Evolutionary conservation across 2,329 filamentous ascomycete genomes (phyloP).

Genomic region (Chrysosporium queenslandicum): DNA sequence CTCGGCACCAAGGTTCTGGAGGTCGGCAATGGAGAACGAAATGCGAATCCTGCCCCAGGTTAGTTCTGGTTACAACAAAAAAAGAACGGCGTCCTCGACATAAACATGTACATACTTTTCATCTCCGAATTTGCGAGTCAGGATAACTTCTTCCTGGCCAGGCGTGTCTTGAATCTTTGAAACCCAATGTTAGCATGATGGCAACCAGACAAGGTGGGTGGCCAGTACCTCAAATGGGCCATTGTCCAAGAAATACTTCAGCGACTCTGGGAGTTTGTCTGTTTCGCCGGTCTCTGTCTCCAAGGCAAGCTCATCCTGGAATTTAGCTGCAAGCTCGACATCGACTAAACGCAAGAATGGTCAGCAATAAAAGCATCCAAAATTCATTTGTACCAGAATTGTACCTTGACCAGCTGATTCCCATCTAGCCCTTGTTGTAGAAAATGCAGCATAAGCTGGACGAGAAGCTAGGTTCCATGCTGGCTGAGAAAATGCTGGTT

Average conservation of each 20-base stretch:
- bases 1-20: constrained; percentile 56
- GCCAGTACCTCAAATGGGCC: constrained; percentile 63
- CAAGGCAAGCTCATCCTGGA: constrained; percentile 71
- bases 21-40: constrained; percentile 74
- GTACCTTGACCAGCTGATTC: constrained; percentile 41
- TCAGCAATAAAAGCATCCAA: neutral
- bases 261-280: constrained; percentile 61
- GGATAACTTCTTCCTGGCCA: constrained; percentile 77
- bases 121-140: constrained; percentile 72
- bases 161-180: constrained; percentile 57
- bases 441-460: constrained; percentile 39
- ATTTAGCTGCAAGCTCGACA: constrained; percentile 73
- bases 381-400: constrained; percentile 10
- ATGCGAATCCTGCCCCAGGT: constrained; percentile 54
- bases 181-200: constrained; percentile 2
- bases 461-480: constrained; percentile 38
- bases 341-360: constrained; percentile 42
- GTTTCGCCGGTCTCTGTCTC: constrained; percentile 71
- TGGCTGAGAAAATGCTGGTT: constrained; percentile 42
- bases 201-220: neutral
- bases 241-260: constrained; percentile 83
- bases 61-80: neutral
- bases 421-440: constrained; percentile 34
- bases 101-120: constrained; percentile 59
- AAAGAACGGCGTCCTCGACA: neutral